Evolutionary conservation across 2,329 filamentous ascomycete genomes (phyloP), one percentile per base, ranked within the genome.

Genomic region (Penicillium sp.): DNA sequence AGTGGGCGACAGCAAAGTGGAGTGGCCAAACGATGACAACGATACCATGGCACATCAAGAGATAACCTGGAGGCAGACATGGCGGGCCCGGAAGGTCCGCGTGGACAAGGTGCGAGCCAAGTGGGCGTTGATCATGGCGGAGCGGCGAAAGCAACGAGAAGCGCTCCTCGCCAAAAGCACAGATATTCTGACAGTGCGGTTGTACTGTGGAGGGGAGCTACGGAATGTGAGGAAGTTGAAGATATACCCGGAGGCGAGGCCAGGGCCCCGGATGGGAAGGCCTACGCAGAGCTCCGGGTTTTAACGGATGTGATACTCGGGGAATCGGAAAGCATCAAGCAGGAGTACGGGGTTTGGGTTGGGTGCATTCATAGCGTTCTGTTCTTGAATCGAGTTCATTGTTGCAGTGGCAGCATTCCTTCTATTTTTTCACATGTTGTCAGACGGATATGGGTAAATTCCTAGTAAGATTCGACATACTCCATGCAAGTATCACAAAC

Each of bases 61-160:
- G 2, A 18, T 36, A 1, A 19, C 50, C 16, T 52, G 49, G 49
- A 47, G 45, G 28, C 32, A 35, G 4, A 15, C 33, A 4, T 47
- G 36, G 42, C 36, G 29, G 3, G 28, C 16, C 3, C 39, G 53
- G 9, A 33, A 37, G 15, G 36, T 44, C 18, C 23, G 16, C 1
- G 15, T 47, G 4, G 26, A 26, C 13, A 30, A 30, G 10, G 44
- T 47, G 10, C 33, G 37, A 23, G 47, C 39, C 7, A 32, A 32
- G 7, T 56, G 53, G 53, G 45, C 39, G 4, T 8, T 41, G 10
- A 56, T 56, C 13, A 51, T 43, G 36, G 37, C 40, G 6, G 53
- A 56, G 19, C 23, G 53, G 21, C 21, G 39, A 3, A 29, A 39
- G 10, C 49, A 56, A 25, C 36, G 50, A n/a, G 47, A 48, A 15